Evolutionary conservation across 208 protist species (phyloP).

Genomic region (Acanthamoeba healyi): DNA sequence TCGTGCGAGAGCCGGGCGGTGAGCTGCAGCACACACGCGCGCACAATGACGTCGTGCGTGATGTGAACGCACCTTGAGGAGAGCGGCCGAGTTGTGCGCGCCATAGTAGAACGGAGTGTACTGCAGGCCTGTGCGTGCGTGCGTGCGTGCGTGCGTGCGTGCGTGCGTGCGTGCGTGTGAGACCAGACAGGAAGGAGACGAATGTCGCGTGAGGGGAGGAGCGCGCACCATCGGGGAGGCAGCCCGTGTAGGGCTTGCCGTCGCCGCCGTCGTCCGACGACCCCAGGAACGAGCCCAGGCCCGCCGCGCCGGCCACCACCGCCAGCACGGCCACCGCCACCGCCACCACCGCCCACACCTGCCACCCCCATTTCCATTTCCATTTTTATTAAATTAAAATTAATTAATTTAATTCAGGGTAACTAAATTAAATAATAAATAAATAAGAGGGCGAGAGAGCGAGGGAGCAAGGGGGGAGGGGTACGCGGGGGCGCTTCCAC

Average conservation of each 20-base stretch:
- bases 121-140: not conserved
- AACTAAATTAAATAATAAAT: not conserved
- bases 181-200: not conserved
- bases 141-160: too few species aligned
- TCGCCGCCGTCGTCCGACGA: not conserved
- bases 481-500: conserved; percentile 27
- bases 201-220: not conserved
- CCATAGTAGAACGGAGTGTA: conserved; percentile 2
- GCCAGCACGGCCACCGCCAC: not conserved
- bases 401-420: not conserved
- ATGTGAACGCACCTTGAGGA: not conserved
- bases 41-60: too few species aligned
- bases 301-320: not conserved
- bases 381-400: not conserved
- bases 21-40: too few species aligned
- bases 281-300: not conserved
- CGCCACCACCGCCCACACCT: conserved; percentile 16
- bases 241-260: not conserved
- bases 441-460: too few species aligned
- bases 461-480: not conserved
- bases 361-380: too few species aligned
- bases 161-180: not conserved
- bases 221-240: not conserved
- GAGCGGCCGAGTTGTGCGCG: not conserved
- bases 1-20: not conserved